Base-by-base conservation (phyloP, 306 rosid species). In the Abrus precatorius region DNA sequence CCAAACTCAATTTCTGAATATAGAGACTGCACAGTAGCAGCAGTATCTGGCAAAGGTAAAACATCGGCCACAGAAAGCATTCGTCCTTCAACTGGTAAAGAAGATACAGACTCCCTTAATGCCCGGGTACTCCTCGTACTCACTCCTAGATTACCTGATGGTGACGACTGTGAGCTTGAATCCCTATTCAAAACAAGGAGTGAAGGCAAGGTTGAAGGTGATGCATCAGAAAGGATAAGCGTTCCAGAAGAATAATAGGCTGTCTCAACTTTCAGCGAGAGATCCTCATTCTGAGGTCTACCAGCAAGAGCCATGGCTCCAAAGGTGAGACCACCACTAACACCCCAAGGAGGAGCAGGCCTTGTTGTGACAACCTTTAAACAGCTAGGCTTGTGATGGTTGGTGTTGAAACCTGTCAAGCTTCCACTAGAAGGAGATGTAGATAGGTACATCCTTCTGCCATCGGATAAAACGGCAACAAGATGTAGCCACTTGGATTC, bases 271-370 rank as follows among this genome's bases (percentile, higher is more conserved):
- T 95, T 95, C 56, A 91, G 86, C 68, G 97, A 89, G 77, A 95
- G 96, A 81, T 93, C 98, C 63, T 95, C 94, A 84, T 87, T 95
- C 78, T 90, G 98, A 72, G 97, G 89, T 87, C 97, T 93, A 54
- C 91, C 88, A 70, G 91, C 85, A 78, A 90, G 92, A 81, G 98
- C 87, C 89, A 90, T 85, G 63, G 94, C 84, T 77, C 98, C 98
- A 89, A 93, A 91, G 45, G 96, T 76, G 81, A 91, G 97, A 80
- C 97, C 97, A 67, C 97, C 90, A 75, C 94, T 87, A 56, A 90
- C 92, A 52, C 98, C 98, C 87, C 94, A 84, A 47, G 97, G 98
- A 82, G 99, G 98, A 88, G 99, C 91, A 82, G 99, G 99, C 87
- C 99, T 90, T 0, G 98, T 93, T 32, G 99, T 84, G 56, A 95